Evolutionary conservation across 305 asterid genomes (phyloP).

Genomic region (Fraxinus paxiana): DNA sequence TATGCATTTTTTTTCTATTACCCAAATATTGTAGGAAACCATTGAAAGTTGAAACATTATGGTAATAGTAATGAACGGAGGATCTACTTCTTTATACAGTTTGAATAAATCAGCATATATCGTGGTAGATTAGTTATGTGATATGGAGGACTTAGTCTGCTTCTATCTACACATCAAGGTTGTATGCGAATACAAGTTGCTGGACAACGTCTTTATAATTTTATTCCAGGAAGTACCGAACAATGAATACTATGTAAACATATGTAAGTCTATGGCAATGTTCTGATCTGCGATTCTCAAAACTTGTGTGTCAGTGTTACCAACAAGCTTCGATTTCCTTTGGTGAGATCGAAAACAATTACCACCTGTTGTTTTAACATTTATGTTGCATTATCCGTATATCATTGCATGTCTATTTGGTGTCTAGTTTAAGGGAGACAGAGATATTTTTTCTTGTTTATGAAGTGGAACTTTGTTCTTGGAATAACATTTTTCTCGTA

Average conservation of each 20-base stretch:
- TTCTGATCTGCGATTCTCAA: background rate
- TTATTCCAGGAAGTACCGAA: background rate
- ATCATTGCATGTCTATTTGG: background rate
- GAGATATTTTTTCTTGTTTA: background rate
- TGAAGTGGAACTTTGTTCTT: background rate
- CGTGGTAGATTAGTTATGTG: background rate
- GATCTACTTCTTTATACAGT: background rate
- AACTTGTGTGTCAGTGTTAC: background rate
- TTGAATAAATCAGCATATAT: background rate
- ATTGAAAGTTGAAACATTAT: background rate
- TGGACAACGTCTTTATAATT: background rate
- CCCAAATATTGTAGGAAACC: background rate
- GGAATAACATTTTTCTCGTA: background rate
- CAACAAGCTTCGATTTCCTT: background rate
- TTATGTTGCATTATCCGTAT: background rate
- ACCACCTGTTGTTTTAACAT: background rate
- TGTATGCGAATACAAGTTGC: background rate
- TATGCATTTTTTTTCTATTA: background rate
- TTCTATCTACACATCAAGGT: background rate
- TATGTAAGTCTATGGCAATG: background rate
- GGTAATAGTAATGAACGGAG: background rate
- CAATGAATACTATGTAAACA: background rate
- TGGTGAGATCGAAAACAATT: background rate
- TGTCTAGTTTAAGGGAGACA: background rate
- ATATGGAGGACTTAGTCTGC: background rate